Evolutionary conservation across 225 moss, liverwort and hornwort species (phyloP).

Genomic region (Physcomitrellopsis africana): DNA sequence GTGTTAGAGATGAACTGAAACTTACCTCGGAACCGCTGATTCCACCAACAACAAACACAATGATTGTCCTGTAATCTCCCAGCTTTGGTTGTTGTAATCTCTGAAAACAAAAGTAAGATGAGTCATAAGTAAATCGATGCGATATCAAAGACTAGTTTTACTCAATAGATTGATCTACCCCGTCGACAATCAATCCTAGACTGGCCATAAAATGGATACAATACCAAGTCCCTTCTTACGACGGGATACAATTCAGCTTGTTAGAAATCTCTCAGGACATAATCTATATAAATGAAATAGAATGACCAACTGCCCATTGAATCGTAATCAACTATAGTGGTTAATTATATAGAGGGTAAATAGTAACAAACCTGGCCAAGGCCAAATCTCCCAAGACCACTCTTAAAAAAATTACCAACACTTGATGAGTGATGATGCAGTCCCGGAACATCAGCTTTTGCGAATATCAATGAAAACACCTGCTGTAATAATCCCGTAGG

Average conservation of each 20-base stretch:
- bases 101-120: slow-evolving; percentile 48
- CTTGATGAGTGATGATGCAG: slow-evolving; percentile 84
- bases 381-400: slow-evolving; percentile 92
- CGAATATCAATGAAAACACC: slow-evolving; percentile 66
- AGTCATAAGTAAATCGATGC: slow-evolving; percentile 10
- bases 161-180: background rate
- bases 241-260: background rate
- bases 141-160: slow-evolving; percentile 1
- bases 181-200: background rate
- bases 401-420: slow-evolving; percentile 90
- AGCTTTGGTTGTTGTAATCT: slow-evolving; percentile 64
- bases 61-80: slow-evolving; percentile 76
- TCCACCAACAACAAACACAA: slow-evolving; percentile 88
- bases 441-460: slow-evolving; percentile 80
- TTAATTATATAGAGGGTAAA: background rate
- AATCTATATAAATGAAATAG: background rate
- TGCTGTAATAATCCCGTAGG: slow-evolving; percentile 70
- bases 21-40: slow-evolving; percentile 87
- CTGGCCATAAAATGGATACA: background rate
- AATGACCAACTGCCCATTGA: background rate
- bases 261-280: background rate
- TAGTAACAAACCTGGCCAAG: slow-evolving; percentile 69
- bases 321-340: background rate
- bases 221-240: background rate
- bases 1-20: slow-evolving; percentile 9